Base-by-base conservation (phyloP, 2,329 filamentous ascomycete species). In the Talaromyces sp. region DNA sequence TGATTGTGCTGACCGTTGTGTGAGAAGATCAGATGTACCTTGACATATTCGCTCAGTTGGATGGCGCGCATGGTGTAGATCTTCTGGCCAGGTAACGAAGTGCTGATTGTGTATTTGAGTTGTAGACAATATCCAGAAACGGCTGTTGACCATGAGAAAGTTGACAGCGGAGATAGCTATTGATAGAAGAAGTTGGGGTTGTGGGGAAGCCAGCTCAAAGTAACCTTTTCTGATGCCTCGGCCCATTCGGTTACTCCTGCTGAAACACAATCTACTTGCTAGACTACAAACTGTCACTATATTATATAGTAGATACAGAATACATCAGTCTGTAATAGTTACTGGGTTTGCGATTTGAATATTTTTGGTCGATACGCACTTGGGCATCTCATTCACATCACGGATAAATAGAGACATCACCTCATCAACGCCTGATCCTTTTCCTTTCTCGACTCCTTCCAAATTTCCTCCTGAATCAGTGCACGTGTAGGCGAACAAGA, bases 1-100 rank as follows among this genome's bases (percentile, higher is more conserved):
- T 62, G 27, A 31, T 31, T 31, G 27, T 31, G 5, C 27, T 31
- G 27, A 31, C 27, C 3, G 5, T 31, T 6, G 27, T 31, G 27
- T 31, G 4, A 37, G 10, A 37, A 37, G 35, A 37, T 37, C 9
- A 19, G 33, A 43, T 66, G 35, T 80, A 90, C 90, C 81, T 90
- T 88, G 78, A 92, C 88, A 73, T 92, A 92, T 83, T 90, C 81
- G 69, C 83, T 86, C 65, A 93, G 80, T 76, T 92, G 87, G 65
- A 93, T 91, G 72, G 87, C 91, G 71, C 87, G 87, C 91, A 94
- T 94, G 60, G 69, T 88, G 72, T 39, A 10, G 19, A 0, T 31
- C 22, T n/a, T 27, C 27, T 27, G 7, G 47, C 4, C 7, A 16
- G 6, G 22, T 59, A 9, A 10, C 3, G 16, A 14, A 8, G 8